Conservation (phyloP, 75 land plant genomes). For the Ceratopteris richardii region DNA sequence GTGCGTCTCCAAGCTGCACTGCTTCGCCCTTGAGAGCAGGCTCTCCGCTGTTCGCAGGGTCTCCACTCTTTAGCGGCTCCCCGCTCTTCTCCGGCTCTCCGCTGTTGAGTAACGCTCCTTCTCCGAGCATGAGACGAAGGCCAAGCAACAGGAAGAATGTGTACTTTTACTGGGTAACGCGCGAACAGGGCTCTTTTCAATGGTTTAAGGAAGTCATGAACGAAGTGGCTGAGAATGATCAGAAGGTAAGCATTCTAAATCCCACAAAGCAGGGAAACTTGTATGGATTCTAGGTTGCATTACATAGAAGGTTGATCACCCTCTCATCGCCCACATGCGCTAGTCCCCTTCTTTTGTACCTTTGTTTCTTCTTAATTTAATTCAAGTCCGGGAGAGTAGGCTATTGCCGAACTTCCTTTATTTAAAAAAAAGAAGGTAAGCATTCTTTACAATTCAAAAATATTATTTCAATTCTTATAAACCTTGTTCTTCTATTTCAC, state of each 20-base stretch:
- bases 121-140: not conserved
- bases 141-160: conserved; percentile 10
- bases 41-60: conserved; percentile 2
- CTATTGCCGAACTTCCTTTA: too few species aligned
- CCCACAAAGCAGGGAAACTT: not conserved
- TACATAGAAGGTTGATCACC: too few species aligned
- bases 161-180: conserved; percentile 29
- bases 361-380: too few species aligned
- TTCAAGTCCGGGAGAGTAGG: too few species aligned
- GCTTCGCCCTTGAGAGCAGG: not conserved
- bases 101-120: not conserved
- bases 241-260: conserved; percentile 17
- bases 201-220: conserved; percentile 38
- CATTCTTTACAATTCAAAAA: too few species aligned
- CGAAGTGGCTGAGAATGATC: conserved; percentile 28
- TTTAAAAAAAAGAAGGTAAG: too few species aligned
- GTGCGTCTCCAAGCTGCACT: conserved; percentile 5
- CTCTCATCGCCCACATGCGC: too few species aligned
- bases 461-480: too few species aligned
- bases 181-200: conserved; percentile 29
- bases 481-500: too few species aligned
- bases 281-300: too few species aligned
- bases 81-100: not conserved
- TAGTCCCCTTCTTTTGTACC: too few species aligned
- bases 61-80: conserved; percentile 1